phyloP scores from a whole-genome alignment of 192 early-diverging fungal genomes.

The Ramicandelaber brevisporus region DNA sequence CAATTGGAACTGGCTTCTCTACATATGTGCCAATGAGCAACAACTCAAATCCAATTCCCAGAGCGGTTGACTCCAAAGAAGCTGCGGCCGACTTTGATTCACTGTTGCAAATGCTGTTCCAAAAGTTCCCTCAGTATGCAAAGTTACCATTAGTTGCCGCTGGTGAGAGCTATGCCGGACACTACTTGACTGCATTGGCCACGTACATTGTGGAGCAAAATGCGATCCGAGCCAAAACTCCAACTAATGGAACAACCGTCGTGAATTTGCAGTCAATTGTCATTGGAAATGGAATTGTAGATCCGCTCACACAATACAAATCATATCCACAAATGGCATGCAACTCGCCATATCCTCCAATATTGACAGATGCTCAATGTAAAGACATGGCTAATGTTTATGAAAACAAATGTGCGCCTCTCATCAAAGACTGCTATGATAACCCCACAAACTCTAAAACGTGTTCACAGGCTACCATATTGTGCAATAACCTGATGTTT shows the following conservation, averaged over 20 bases:
- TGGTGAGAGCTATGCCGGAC: constrained; percentile 72
- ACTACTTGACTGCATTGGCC: constrained; percentile 82
- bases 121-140: constrained; percentile 58
- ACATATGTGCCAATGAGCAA: constrained; percentile 47
- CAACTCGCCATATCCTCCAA: constrained; percentile 43
- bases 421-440: constrained; percentile 68
- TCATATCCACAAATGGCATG: constrained; percentile 59
- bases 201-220: constrained; percentile 56
- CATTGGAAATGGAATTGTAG: constrained; percentile 81
- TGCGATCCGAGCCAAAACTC: constrained; percentile 15
- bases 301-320: constrained; percentile 71
- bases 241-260: constrained; percentile 10
- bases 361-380: constrained; percentile 45
- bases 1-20: constrained; percentile 75
- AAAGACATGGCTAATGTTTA: constrained; percentile 45
- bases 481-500: constrained; percentile 57
- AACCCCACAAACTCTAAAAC: constrained; percentile 52
- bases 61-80: constrained; percentile 34
- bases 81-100: constrained; percentile 74
- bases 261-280: constrained; percentile 51
- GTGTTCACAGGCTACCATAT: constrained; percentile 42
- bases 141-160: constrained; percentile 59
- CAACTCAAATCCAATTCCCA: no score
- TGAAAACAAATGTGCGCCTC: constrained; percentile 33
- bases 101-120: constrained; percentile 79